A percentile compares a stretch with the other conserved stretches of the same genome.
phyloP scores from a whole-genome alignment of 2,329 filamentous ascomycete genomes.

The Scolecobasidium constrictum region DNA sequence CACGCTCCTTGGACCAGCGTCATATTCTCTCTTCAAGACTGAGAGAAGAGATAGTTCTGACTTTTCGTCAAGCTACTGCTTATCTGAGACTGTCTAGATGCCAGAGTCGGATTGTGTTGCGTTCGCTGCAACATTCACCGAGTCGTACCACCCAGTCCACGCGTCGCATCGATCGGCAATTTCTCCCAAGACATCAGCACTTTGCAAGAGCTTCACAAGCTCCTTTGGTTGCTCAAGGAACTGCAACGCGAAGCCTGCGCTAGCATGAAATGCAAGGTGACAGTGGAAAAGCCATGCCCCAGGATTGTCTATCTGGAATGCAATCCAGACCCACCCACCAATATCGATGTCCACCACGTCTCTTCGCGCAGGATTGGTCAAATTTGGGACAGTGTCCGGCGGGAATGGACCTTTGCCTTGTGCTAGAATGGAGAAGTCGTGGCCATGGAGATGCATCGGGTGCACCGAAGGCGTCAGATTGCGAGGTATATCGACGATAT shows the following conservation, averaged over 20 bases:
- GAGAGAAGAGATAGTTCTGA: too few relatives aligned
- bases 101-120: background rate
- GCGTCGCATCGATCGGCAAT: constrained; percentile 3
- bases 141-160: background rate
- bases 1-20: too few relatives aligned
- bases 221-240: constrained; percentile 9
- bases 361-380: constrained; percentile 21
- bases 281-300: constrained; percentile 28
- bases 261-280: constrained; percentile 26
- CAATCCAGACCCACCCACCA: constrained; percentile 22
- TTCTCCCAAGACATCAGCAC: background rate
- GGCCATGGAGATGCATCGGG: constrained; percentile 14
- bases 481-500: background rate
- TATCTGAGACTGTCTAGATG: too few relatives aligned
- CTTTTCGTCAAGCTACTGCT: too few relatives aligned
- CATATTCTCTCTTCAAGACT: too few relatives aligned
- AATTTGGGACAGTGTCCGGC: constrained; percentile 12
- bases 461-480: constrained; percentile 9
- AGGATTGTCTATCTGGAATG: constrained; percentile 25
- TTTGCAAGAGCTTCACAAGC: constrained; percentile 3
- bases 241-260: constrained; percentile 11
- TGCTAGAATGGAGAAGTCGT: constrained; percentile 22
- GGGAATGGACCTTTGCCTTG: constrained; percentile 18
- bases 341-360: constrained; percentile 22
- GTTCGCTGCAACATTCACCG: background rate